phyloP scores from a whole-genome alignment of 495 filamentous ascomycete species.

The Durotheca rogersii region DNA sequence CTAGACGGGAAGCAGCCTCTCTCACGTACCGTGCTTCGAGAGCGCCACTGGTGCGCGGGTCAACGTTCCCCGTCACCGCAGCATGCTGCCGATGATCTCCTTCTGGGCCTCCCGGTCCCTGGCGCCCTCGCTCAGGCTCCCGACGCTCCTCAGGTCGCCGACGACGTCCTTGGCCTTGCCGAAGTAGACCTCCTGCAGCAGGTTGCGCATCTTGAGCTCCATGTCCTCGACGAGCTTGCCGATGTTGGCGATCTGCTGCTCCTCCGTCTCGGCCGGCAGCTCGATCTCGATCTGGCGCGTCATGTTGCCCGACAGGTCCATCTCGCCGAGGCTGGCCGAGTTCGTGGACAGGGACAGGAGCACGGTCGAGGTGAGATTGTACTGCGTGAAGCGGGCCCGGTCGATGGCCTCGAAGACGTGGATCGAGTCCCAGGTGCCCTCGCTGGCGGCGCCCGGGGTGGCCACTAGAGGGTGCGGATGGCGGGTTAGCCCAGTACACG shows the following conservation, averaged over 20 bases:
- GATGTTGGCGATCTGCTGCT: slow-evolving; percentile 93
- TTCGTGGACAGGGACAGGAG: slow-evolving; percentile 81
- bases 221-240: slow-evolving; percentile 97
- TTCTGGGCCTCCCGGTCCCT: slow-evolving; percentile 81
- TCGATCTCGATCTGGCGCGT: slow-evolving; percentile 92
- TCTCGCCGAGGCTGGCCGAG: slow-evolving; percentile 72
- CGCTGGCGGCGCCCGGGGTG: slow-evolving; percentile 64
- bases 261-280: slow-evolving; percentile 83
- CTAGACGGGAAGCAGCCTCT: slow-evolving; percentile 4
- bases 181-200: slow-evolving; percentile 99
- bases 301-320: slow-evolving; percentile 97
- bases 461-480: slow-evolving; percentile 39
- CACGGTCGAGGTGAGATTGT: slow-evolving; percentile 96
- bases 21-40: slow-evolving; percentile 10
- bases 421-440: slow-evolving; percentile 95
- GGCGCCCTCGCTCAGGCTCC: slow-evolving; percentile 79
- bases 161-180: slow-evolving; percentile 99
- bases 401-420: slow-evolving; percentile 97
- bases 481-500: slow-evolving; percentile 13
- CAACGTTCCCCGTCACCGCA: slow-evolving; percentile 37
- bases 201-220: slow-evolving; percentile 99
- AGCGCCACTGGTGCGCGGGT: slow-evolving; percentile 1
- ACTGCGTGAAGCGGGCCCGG: slow-evolving; percentile 85
- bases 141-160: slow-evolving; percentile 92
- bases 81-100: slow-evolving; percentile 86